Base-by-base conservation (phyloP, 2,329 filamentous ascomycete genomes). In the Aspergillus pseudonomiae region DNA sequence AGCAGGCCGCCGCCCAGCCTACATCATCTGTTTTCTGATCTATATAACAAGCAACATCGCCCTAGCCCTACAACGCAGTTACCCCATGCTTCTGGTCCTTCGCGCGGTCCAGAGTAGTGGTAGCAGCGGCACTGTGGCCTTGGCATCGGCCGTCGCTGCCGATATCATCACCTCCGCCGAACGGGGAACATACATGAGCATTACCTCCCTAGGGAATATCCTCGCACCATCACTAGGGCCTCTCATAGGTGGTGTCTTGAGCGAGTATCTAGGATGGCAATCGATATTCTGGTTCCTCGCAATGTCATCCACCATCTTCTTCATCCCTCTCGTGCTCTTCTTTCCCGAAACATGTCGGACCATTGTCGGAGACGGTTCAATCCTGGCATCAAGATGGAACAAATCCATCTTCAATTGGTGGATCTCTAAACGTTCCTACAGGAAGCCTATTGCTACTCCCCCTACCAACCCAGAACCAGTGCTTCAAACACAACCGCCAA, bases 241-340 rank as follows among this genome's bases (percentile, higher is more conserved):
- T 0, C 82, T 90, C 1, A 78, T 91, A 2, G 89, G 89, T 19
- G 90, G 89, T 0, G 67, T 91, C 1, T 75, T 92, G 32, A 83
- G 84, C 21, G 80, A 91, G 68, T 89, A 85, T 67, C 82, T 89
- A 0, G 86, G 87, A 24, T 91, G 89, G 89, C 80, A 72, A 14
- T 71, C 68, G 60, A 87, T 90, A 61, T 91, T 91, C 71, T 91
- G 88, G 88, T 89, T 91, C 70, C 83, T 89, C 46, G 80, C 85
- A 46, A 89, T 91, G 43, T 78, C 77, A 5, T 70, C 76, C 0
- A 75, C 70, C 4, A 74, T 78, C 0, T 87, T 85, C 73, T 77
- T 90, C 45, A 66, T 89, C 2, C 81, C 84, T 0, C 86, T 87
- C 62, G 71, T 81, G 2, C 70, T 90, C 4, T 82, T 85, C 21